Conservation (phyloP, 2,329 filamentous ascomycete genomes). For the Calonectria pseudoturangicola region DNA sequence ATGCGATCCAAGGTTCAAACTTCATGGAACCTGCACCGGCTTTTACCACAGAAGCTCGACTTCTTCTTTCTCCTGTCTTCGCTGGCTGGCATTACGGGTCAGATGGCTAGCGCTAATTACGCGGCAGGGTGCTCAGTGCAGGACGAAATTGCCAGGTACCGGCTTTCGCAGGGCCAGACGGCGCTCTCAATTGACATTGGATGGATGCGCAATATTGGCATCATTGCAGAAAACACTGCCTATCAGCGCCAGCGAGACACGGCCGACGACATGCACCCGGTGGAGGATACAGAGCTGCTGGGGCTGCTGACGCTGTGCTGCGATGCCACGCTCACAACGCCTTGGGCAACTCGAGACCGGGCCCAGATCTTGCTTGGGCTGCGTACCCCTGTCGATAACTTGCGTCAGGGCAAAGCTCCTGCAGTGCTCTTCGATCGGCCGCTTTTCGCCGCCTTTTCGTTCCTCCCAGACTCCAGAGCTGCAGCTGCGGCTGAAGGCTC, state of each 20-base stretch:
- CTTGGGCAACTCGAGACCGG: too few species aligned
- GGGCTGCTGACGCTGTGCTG: too few species aligned
- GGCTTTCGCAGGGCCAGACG: not conserved
- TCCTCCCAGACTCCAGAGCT: not conserved
- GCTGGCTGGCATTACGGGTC: not conserved
- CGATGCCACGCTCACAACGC: too few species aligned
- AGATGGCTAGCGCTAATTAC: not conserved
- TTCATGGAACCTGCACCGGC: not conserved
- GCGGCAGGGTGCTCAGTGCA: not conserved
- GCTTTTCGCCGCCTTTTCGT: not conserved
- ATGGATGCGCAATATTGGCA: too few species aligned
- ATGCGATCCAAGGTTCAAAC: not conserved
- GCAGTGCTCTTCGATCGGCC: not conserved
- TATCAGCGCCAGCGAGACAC: too few species aligned
- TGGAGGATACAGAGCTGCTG: too few species aligned
- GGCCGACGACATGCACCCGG: too few species aligned
- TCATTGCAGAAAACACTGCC: too few species aligned
- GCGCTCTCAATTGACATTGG: not conserved
- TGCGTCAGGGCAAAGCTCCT: not conserved
- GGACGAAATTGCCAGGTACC: not conserved
- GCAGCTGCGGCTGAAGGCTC: not conserved
- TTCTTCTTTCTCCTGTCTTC: not conserved
- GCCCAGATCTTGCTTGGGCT: too few species aligned
- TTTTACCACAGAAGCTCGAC: too few species aligned
- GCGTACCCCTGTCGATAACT: not conserved